Evolutionary conservation across 495 filamentous ascomycete species (phyloP).

Genomic region (Xylaria palmicola): DNA sequence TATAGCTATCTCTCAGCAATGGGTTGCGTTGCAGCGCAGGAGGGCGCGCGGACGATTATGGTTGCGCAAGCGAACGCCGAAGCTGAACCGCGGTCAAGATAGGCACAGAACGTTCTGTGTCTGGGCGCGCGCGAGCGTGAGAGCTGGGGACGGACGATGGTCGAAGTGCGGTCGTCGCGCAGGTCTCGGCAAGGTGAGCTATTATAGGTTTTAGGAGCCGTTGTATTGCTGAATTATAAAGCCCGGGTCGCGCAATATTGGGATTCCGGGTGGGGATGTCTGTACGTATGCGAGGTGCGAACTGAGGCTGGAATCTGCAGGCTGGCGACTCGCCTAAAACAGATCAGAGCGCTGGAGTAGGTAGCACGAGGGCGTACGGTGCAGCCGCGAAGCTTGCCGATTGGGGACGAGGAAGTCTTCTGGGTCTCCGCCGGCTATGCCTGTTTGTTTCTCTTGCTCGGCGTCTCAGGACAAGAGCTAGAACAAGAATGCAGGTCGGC

Average conservation of each 20-base stretch:
- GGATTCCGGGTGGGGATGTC: constrained; percentile 12
- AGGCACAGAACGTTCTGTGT: constrained; percentile 30
- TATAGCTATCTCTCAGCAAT: constrained; percentile 10
- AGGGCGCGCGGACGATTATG: constrained; percentile 11
- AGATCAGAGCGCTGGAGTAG: constrained; percentile 30
- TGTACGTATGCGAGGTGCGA: constrained; percentile 11
- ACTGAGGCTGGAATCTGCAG: constrained; percentile 20
- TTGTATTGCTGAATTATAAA: constrained; percentile 28
- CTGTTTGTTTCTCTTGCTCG: constrained; percentile 17
- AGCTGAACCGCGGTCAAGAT: constrained; percentile 30
- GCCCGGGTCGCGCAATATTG: constrained; percentile 22
- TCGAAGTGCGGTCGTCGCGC: constrained; percentile 23
- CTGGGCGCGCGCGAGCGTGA: constrained; percentile 17
- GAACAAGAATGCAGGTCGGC: constrained; percentile 10
- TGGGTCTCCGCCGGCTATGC: constrained; percentile 8
- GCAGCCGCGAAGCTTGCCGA: constrained; percentile 25
- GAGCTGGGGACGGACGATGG: constrained; percentile 15
- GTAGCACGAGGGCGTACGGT: constrained; percentile 30
- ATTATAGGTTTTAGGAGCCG: constrained; percentile 32
- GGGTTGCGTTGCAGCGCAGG: constrained; percentile 13
- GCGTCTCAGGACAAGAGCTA: constrained; percentile 8
- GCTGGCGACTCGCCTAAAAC: constrained; percentile 29
- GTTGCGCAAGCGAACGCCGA: constrained; percentile 19
- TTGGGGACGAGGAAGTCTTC: constrained; percentile 13
- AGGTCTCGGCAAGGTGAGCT: constrained; percentile 32